Base-by-base conservation (phyloP, 2,329 filamentous ascomycete genomes). In the Nannizzia gypsea region DNA sequence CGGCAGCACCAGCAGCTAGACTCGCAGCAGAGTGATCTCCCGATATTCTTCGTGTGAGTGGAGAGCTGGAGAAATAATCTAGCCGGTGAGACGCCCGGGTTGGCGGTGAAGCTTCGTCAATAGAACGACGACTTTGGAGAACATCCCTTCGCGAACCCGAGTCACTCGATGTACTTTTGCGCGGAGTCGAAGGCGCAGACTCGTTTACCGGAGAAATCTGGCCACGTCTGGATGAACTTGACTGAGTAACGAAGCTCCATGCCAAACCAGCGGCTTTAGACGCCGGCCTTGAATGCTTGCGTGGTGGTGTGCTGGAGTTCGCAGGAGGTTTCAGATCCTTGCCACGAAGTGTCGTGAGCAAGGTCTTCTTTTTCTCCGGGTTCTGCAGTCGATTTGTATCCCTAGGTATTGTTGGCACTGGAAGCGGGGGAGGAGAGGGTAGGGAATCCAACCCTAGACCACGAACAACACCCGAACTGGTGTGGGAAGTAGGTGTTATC, bases 191-290 rank as follows among this genome's bases (percentile, higher is more conserved):
- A 62, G 54, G 63, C 69, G 28, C 66, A 63, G n/a, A 70, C 38
- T 64, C 60, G n/a, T 42, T 46, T 17, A 11, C 50, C 17, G 61
- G 56, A 17, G 60, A 59, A 59, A 31, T 44, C 6, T 59, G 56
- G 3, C 54, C 63, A 62, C 67, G 69, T 8, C 68, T 66, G 5
- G 66, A 64, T 24, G 65, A 67, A 0, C 66, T 61, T 9, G 68
- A 57, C 5, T 65, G 67, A 31, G 69, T 68, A 17, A 70, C 67
- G 67, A 74, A 69, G 63, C 76, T 66, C 82, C 83, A 86, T n/a
- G 83, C 83, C 61, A 84, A 76, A 2, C 82, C 82, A 1, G 83
- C 83, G 2, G 83, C 83, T 66, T 81, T 83, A 17, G 83, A 81
- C 20, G 83, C 82, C 15, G 64, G 64, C 15, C 57, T 38, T 11